Conservation (phyloP, 2,329 filamentous ascomycete genomes). For the Fonsecaea pedrosoi region DNA sequence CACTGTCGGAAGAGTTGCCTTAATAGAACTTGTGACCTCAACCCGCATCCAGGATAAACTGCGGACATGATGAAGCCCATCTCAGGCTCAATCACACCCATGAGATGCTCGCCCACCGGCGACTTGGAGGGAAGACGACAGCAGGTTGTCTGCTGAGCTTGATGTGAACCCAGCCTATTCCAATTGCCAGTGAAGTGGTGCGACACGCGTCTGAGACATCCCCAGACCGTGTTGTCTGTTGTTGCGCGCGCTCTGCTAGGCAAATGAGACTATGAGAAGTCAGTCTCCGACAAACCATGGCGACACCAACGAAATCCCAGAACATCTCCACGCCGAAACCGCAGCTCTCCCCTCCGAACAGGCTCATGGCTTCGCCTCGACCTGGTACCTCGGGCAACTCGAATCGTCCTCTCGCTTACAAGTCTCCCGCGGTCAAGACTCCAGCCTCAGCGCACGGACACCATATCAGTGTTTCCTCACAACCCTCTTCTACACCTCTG, state of each 20-base stretch:
- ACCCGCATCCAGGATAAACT: conserved; percentile 2
- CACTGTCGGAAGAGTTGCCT: background rate
- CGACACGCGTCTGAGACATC: background rate
- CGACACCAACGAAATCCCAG: conserved; percentile 49
- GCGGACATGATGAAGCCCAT: background rate
- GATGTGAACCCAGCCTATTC: background rate
- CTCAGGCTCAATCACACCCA: background rate
- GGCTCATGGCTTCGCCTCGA: conserved; percentile 53
- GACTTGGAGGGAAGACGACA: background rate
- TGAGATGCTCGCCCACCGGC: background rate
- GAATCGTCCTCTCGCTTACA: conserved; percentile 49
- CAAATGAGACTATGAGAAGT: background rate
- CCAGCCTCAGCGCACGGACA: conserved; percentile 49
- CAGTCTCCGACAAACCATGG: conserved; percentile 44
- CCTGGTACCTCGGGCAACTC: conserved; percentile 50
- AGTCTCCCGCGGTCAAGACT: conserved; percentile 54
- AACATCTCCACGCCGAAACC: conserved; percentile 44
- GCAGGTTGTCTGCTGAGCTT: background rate
- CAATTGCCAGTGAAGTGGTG: background rate
- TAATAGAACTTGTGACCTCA: background rate
- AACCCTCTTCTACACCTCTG: conserved; percentile 54
- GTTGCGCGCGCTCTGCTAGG: background rate
- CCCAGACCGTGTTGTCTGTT: background rate
- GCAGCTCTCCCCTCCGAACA: conserved; percentile 52
- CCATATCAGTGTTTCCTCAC: conserved; percentile 47